Conservation (phyloP, 1,284 basidiomycete species). For the Moesziomyces aphidis region DNA sequence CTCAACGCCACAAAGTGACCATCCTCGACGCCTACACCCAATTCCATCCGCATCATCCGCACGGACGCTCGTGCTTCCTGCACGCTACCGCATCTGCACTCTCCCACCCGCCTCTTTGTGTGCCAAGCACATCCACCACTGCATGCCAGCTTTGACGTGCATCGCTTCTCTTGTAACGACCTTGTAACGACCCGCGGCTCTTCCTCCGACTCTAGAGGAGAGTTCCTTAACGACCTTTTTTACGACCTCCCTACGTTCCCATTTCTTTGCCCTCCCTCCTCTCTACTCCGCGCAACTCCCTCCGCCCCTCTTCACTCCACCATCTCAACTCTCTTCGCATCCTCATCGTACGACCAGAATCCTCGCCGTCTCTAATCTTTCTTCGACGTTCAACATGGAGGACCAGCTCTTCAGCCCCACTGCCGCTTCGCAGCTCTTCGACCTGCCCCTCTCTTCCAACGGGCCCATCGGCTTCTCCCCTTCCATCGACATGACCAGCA, state of each 20-base stretch:
- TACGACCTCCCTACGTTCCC: slow-evolving; percentile 9
- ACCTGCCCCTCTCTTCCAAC: slow-evolving; percentile 26
- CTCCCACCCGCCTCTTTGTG: slow-evolving; percentile 6
- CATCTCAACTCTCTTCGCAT: slow-evolving; percentile 4
- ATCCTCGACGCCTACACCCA: slow-evolving; percentile 6
- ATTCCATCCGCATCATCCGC: slow-evolving; percentile 17
- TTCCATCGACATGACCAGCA: slow-evolving; percentile 36
- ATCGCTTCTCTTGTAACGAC: slow-evolving; percentile 29
- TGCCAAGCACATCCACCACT: slow-evolving; percentile 17
- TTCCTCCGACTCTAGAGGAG: slow-evolving; percentile 10
- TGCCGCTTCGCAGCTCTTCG: slow-evolving; percentile 36
- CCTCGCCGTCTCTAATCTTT: not conserved
- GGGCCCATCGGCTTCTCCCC: slow-evolving; percentile 46
- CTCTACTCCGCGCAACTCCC: not conserved
- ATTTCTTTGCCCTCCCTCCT: not conserved
- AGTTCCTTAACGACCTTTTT: slow-evolving; percentile 26
- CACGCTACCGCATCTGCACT: slow-evolving; percentile 18
- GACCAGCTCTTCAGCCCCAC: slow-evolving; percentile 51
- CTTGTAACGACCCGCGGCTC: slow-evolving; percentile 36
- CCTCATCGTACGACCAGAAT: not conserved
- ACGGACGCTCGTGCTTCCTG: slow-evolving; percentile 17
- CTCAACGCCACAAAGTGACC: slow-evolving; percentile 8
- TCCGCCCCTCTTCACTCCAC: not conserved
- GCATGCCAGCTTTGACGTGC: slow-evolving; percentile 31
- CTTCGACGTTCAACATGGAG: slow-evolving; percentile 25